Evolutionary conservation across 1,139 yeast species (phyloP), one percentile per base, ranked within the genome.

Genomic region (Yamadazyma blattariae): DNA sequence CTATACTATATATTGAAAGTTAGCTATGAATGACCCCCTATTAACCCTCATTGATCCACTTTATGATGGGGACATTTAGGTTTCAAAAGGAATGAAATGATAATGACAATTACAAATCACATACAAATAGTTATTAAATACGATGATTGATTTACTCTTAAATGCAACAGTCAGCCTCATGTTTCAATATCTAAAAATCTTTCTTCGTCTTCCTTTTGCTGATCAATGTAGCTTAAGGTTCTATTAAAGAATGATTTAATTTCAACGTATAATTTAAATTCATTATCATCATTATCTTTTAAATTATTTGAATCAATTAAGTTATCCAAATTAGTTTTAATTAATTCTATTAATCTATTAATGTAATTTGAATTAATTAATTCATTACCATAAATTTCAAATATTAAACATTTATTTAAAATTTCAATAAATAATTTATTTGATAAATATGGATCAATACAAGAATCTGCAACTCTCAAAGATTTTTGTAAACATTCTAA

Each of bases 401-500:
- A 92, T 50, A 88, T 85, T 27, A 90, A 61, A 47, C 95, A 88
- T 41, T 90, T 76, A 62, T 88, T 88, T 45, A 92, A 68, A 17
- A 92, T 87, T 61, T 92, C 97, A 33, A 92, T 82, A 64, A 92
- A 90, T 39, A 92, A 67, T 57, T 87, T 90, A 32, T 85, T 69
- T 25, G 90, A 81, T 11, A 80, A 82, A 43, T 78, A 81, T 3
- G 83, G 79, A 51, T 88, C 97, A 82, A 92, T 82, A 44, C 95
- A 86, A 11, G 95, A 86, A 57, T 92, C 97, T 0, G 97, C 96
- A 8, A 88, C 87, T 33, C 97, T 71, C 21, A 92, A 62, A 0
- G 97, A 79, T 48, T 92, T 69, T 44, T 71, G 77, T 25, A 70
- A 56, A 41, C 77, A 71, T 43, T 71, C 77, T 46, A 70, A 54